phyloP scores from a whole-genome alignment of 225 moss, liverwort and hornwort genomes.

The Marchantia polymorpha region DNA sequence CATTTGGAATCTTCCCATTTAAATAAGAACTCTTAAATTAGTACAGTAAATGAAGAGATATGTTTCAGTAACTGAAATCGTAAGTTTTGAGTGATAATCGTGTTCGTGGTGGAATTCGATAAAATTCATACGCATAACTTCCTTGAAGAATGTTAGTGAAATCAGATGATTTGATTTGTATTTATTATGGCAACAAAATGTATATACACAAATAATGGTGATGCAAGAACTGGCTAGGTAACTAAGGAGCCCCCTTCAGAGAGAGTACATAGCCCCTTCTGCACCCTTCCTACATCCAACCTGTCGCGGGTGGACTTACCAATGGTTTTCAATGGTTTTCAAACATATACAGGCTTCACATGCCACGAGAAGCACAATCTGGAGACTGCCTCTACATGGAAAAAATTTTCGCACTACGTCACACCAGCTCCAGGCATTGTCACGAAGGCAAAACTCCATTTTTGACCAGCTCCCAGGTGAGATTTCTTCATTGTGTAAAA shows the following conservation, averaged over 20 bases:
- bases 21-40: too few relatives aligned
- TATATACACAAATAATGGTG: slow-evolving; percentile 8
- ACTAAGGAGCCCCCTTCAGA: background rate
- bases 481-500: background rate
- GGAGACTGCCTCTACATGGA: background rate
- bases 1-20: too few relatives aligned
- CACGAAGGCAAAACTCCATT: background rate
- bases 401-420: background rate
- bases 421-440: background rate
- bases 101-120: too few relatives aligned
- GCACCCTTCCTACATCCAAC: slow-evolving; percentile 7
- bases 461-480: background rate
- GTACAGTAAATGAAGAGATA: too few relatives aligned
- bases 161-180: background rate
- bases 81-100: too few relatives aligned
- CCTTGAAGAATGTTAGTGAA: too few relatives aligned
- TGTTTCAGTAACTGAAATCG: too few relatives aligned
- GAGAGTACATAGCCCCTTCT: slow-evolving; percentile 5
- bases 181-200: slow-evolving; percentile 3
- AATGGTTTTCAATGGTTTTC: too few relatives aligned
- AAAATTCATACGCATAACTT: too few relatives aligned
- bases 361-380: background rate
- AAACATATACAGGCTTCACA: background rate
- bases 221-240: slow-evolving; percentile 1
- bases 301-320: background rate